Percentiles rank a stretch among this genome's conserved stretches.
Evolutionary conservation across 2,329 filamentous ascomycete species (phyloP).

Genomic region (Phialocephala sp.): DNA sequence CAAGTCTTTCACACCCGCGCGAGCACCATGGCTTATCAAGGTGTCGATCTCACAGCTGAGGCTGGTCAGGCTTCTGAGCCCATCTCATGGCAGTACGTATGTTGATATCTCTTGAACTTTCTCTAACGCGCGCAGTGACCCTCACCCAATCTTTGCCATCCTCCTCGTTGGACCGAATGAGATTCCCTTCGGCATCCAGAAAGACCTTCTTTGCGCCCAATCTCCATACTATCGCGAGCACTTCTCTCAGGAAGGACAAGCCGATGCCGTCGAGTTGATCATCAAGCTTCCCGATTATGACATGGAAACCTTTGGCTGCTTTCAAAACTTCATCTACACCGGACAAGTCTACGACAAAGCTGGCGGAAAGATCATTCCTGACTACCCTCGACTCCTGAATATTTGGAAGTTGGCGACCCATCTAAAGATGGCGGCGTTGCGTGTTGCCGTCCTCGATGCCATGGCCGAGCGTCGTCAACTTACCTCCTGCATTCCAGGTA

Average conservation of each 20-base stretch:
- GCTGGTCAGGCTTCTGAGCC: slow-evolving; percentile 29
- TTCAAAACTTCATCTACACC: slow-evolving; percentile 41
- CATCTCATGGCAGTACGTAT: slow-evolving; percentile 41
- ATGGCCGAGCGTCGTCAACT: slow-evolving; percentile 61
- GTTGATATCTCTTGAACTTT: background rate
- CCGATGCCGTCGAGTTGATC: slow-evolving; percentile 34
- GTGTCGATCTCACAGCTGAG: slow-evolving; percentile 36
- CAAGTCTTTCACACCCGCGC: background rate
- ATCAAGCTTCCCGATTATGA: slow-evolving; percentile 37
- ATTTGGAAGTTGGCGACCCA: slow-evolving; percentile 41
- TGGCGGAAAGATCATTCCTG: slow-evolving; percentile 32
- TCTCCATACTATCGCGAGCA: slow-evolving; percentile 39
- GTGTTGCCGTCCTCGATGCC: slow-evolving; percentile 51
- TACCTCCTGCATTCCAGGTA: slow-evolving; percentile 62
- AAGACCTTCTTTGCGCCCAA: slow-evolving; percentile 39
- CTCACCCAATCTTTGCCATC: slow-evolving; percentile 40
- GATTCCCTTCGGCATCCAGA: slow-evolving; percentile 40
- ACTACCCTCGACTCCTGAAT: slow-evolving; percentile 37
- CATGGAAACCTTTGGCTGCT: slow-evolving; percentile 38
- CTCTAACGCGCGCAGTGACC: slow-evolving; percentile 31
- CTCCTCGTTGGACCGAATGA: slow-evolving; percentile 39
- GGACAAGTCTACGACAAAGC: slow-evolving; percentile 38
- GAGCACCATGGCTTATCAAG: slow-evolving; percentile 28
- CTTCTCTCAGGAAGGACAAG: slow-evolving; percentile 29
- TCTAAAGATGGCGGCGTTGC: slow-evolving; percentile 37